phyloP scores from a whole-genome alignment of 495 filamentous ascomycete species.

The Opeltia flavorubescens region DNA sequence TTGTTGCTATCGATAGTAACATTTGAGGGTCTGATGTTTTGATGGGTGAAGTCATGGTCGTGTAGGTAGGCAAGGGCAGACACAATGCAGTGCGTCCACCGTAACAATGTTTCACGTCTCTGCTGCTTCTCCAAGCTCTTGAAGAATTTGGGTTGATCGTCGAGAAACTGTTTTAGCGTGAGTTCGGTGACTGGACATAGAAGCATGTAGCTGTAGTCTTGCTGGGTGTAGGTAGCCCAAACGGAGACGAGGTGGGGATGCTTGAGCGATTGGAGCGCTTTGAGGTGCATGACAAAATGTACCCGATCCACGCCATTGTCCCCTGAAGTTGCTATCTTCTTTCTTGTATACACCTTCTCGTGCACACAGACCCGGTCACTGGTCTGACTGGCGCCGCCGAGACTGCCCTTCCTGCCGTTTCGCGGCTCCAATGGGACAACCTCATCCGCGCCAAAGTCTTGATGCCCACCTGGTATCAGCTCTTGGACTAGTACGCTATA shows the following conservation, averaged over 20 bases:
- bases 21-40: constrained; percentile 73
- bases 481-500: constrained; percentile 66
- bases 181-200: constrained; percentile 62
- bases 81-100: constrained; percentile 79
- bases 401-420: constrained; percentile 41
- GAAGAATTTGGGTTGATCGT: constrained; percentile 48
- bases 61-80: constrained; percentile 70
- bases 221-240: constrained; percentile 66
- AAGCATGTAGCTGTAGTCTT: constrained; percentile 58
- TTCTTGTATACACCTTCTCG: constrained; percentile 51
- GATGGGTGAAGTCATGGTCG: constrained; percentile 54
- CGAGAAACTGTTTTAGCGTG: constrained; percentile 64
- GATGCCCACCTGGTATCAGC: constrained; percentile 54
- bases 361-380: constrained; percentile 58
- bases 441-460: constrained; percentile 63
- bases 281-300: constrained; percentile 44
- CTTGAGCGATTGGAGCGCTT: constrained; percentile 57
- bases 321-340: constrained; percentile 49
- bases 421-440: constrained; percentile 57
- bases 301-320: constrained; percentile 23
- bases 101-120: constrained; percentile 54
- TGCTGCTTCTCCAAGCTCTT: constrained; percentile 59
- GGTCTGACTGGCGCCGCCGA: constrained; percentile 32
- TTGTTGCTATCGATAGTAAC: constrained; percentile 60
- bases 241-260: constrained; percentile 74